Conservation (phyloP, 495 filamentous ascomycete genomes). For the Viridothelium virens region DNA sequence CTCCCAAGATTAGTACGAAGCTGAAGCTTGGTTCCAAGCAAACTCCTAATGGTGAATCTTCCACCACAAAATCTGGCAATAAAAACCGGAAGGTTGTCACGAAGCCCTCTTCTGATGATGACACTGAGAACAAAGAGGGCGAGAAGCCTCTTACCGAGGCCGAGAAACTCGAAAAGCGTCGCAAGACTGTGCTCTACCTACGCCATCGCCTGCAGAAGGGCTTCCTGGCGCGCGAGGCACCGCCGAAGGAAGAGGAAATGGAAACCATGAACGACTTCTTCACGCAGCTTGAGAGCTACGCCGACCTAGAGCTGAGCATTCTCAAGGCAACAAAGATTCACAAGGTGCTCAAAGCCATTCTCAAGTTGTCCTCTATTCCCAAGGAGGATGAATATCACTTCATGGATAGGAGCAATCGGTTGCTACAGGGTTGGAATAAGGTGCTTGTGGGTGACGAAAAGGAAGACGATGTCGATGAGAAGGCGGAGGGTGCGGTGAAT, state of each 20-base stretch:
- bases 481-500: conserved; percentile 8
- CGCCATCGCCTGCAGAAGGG: conserved; percentile 88
- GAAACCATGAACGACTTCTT: conserved; percentile 66
- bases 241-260: conserved; percentile 87
- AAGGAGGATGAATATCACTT: conserved; percentile 78
- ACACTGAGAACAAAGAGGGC: conserved; percentile 44
- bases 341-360: conserved; percentile 84
- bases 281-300: conserved; percentile 66
- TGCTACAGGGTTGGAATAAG: conserved; percentile 77
- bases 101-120: conserved; percentile 32
- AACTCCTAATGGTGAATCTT: conserved; percentile 37
- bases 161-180: conserved; percentile 50
- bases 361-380: conserved; percentile 74
- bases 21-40: conserved; percentile 54
- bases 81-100: conserved; percentile 43
- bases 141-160: conserved; percentile 54
- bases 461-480: conserved; percentile 3
- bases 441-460: conserved; percentile 51
- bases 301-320: conserved; percentile 75
- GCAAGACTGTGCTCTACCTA: conserved; percentile 69
- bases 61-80: conserved; percentile 38
- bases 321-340: conserved; percentile 85
- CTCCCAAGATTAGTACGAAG: conserved; percentile 51
- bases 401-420: conserved; percentile 63
- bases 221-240: conserved; percentile 70